A percentile compares a stretch with the other conserved stretches of the same genome.
Evolutionary conservation across 2,329 filamentous ascomycete species (phyloP).

Genomic region (Pezicula carpinea): DNA sequence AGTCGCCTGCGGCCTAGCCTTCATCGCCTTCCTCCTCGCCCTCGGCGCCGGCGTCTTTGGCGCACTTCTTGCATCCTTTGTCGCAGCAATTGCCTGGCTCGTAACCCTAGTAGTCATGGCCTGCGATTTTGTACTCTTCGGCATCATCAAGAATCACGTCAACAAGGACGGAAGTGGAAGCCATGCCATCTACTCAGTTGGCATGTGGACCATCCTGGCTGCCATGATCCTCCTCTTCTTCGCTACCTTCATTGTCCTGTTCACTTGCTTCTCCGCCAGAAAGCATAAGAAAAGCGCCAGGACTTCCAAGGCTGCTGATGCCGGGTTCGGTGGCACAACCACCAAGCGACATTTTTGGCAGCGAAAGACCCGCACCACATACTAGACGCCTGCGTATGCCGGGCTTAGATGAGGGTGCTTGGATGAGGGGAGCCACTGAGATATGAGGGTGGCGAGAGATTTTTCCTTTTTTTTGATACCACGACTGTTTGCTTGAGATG

Average conservation of each 20-base stretch:
- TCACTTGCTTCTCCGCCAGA: conserved; percentile 53
- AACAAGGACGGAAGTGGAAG: conserved; percentile 38
- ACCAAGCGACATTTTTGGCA: conserved; percentile 17
- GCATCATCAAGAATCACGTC: conserved; percentile 47
- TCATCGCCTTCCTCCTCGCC: conserved; percentile 54
- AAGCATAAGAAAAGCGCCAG: conserved; percentile 11
- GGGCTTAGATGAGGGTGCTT: too few relatives aligned
- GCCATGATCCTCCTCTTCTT: conserved; percentile 50
- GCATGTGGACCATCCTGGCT: conserved; percentile 55
- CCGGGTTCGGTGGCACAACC: conserved; percentile 12
- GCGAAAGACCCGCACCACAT: conserved; percentile 4
- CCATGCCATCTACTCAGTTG: conserved; percentile 46
- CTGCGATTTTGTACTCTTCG: conserved; percentile 55
- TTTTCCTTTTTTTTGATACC: too few relatives aligned
- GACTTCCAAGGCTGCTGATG: conserved; percentile 8
- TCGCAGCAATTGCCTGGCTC: conserved; percentile 45
- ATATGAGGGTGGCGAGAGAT: too few relatives aligned
- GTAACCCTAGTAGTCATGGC: conserved; percentile 43
- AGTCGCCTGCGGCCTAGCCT: conserved; percentile 50
- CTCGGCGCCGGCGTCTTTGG: conserved; percentile 47
- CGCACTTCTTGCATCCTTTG: conserved; percentile 45
- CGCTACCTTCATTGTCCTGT: conserved; percentile 52
- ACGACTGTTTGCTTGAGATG: too few relatives aligned
- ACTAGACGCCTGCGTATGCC: conserved; percentile 5
- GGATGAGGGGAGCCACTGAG: too few relatives aligned